Evolutionary conservation across 2,329 filamentous ascomycete species (phyloP), one percentile per base, ranked within the genome.

Genomic region (Xylaria sp.): DNA sequence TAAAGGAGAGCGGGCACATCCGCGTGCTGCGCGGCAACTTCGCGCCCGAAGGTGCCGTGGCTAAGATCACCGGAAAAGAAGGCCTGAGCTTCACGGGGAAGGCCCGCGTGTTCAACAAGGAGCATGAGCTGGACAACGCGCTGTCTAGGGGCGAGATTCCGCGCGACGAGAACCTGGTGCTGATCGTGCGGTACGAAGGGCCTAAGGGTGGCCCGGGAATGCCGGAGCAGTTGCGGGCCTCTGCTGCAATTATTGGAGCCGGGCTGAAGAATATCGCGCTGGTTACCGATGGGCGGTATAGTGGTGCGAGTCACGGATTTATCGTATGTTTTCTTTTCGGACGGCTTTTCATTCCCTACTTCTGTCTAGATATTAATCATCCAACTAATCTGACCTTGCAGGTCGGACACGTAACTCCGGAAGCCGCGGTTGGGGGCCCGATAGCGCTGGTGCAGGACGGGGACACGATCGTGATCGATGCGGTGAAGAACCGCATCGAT

Each of bases 61-160:
- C 94, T 68, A 98, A 98, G 81, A 97, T 98, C 80, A 97, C 95
- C 0, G 95, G 95, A 41, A 97, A 97, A 79, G 95, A 98, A 80
- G 95, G 95, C 2, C 86, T 94, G 7, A 84, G 82, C 13, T 98
- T 98, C 80, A 90, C 86, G 0, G 95, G 95, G 57, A 89, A 89
- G 71, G 95, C 93, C 0, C 86, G 90, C 23, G 93, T 97, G 53
- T 98, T 96, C 79, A 85, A 97, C 80, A 95, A 96, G 76, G 95
- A 97, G 80, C 85, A 89, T 73, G 86, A 90, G 73, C 89, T 97
- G 52, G 90, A 97, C 78, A 81, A 85, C 0, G 94, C 94, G 0
- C 85, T 98, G 9, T 87, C 86, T 60, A 82, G 82, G 56, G 91
- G 91, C 25, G 78, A 85, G 58, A 91, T 93, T 55, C 87, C 89